These are phyloP conservation scores for Phytophthora citricola DNA, from an alignment of 352 stramenopile genomes.

Conservation along the genomic window DNA sequence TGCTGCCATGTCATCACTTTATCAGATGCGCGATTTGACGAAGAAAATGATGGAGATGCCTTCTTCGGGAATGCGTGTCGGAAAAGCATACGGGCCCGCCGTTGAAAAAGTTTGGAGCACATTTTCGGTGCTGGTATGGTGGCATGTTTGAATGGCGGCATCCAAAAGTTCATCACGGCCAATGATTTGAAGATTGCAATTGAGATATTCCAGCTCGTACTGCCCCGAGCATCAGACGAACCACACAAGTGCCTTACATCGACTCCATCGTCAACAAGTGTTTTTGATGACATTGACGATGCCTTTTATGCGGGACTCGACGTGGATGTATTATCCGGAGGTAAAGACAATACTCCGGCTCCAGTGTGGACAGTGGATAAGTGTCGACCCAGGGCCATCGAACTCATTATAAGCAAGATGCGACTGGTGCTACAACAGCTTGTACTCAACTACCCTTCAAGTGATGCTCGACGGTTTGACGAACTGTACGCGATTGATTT, in stretches of 20 bases:
- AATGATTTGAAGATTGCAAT: slow-evolving; percentile 52
- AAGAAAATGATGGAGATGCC: slow-evolving; percentile 35
- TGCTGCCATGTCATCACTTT: slow-evolving; percentile 43
- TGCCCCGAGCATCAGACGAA: slow-evolving; percentile 40
- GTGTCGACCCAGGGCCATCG: slow-evolving; percentile 35
- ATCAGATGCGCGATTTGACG: slow-evolving; percentile 55
- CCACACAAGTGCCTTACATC: slow-evolving; percentile 35
- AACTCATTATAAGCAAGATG: slow-evolving; percentile 43
- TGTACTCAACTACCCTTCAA: slow-evolving; percentile 55
- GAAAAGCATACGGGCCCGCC: slow-evolving; percentile 29
- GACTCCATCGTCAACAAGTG: slow-evolving; percentile 17
- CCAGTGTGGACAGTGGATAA: slow-evolving; percentile 33
- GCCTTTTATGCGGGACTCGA: slow-evolving; percentile 7
- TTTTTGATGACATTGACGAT: slow-evolving; percentile 44
- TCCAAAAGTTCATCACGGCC: slow-evolving; percentile 37
- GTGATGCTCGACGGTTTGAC: slow-evolving; percentile 37
- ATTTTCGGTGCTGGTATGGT: slow-evolving; percentile 54
- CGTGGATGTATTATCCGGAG: not conserved
- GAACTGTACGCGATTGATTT: slow-evolving; percentile 79
- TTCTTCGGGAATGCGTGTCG: slow-evolving; percentile 12
- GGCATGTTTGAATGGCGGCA: slow-evolving; percentile 49
- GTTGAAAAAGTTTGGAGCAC: slow-evolving; percentile 47
- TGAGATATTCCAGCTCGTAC: slow-evolving; percentile 62
- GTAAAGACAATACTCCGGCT: not conserved
- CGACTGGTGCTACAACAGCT: slow-evolving; percentile 58